Percentiles rank a stretch among this genome's conserved stretches.
phyloP scores from a whole-genome alignment of 768 basidiomycete genomes.

The Glaciozyma antarctica region DNA sequence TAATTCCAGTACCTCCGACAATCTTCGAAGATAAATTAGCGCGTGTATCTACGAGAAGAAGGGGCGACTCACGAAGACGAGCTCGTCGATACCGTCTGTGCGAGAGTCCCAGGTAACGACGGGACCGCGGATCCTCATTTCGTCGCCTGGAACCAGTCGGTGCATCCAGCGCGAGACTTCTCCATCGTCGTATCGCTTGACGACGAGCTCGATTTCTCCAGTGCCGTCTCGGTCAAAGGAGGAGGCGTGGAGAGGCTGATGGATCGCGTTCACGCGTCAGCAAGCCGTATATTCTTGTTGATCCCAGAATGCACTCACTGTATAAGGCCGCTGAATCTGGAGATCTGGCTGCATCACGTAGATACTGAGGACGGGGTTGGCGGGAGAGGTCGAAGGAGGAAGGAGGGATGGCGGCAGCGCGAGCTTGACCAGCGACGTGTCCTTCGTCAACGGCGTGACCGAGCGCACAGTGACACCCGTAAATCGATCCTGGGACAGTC shows the following conservation, averaged over 20 bases:
- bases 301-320: not conserved
- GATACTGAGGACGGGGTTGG: conserved; percentile 28
- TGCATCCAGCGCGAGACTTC: conserved; percentile 32
- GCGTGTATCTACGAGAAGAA: not conserved
- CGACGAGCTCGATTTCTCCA: conserved; percentile 28
- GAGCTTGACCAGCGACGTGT: conserved; percentile 28
- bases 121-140: conserved; percentile 28
- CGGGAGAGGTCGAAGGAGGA: conserved; percentile 8
- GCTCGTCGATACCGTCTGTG: conserved; percentile 22
- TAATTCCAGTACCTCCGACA: conserved; percentile 35
- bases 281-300: not conserved
- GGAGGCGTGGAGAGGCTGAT: conserved; percentile 19
- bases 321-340: conserved; percentile 35
- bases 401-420: conserved; percentile 19
- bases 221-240: conserved; percentile 20
- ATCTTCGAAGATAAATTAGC: conserved; percentile 13
- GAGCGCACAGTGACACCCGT: no score
- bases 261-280: not conserved
- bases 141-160: conserved; percentile 20
- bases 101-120: conserved; percentile 29
- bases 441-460: conserved; percentile 19
- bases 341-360: conserved; percentile 34
- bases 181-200: conserved; percentile 34
- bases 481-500: no score
- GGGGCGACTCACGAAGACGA: conserved; percentile 31